A percentile compares a stretch with the other conserved stretches of the same genome.
These are phyloP conservation scores for Elaeis oleifera DNA, from an alignment of 202 grass and related monocot genomes.

Conservation along the genomic window DNA sequence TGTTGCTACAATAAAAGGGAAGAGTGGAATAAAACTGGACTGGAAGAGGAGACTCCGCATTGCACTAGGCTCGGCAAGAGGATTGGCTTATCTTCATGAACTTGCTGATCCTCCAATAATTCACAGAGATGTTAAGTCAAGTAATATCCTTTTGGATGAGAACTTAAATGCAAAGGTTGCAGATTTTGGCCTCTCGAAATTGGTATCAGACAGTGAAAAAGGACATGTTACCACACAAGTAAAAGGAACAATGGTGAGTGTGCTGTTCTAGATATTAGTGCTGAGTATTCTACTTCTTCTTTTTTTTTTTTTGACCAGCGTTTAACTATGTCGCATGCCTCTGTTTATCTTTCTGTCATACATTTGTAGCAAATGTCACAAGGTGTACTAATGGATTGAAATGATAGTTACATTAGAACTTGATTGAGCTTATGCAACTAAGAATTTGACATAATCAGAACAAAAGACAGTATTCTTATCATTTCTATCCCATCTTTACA, in stretches of 20 bases:
- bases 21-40: constrained; percentile 50
- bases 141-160: constrained; percentile 64
- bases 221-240: constrained; percentile 49
- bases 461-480: too few relatives aligned
- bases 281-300: too few relatives aligned
- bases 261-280: background rate
- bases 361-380: too few relatives aligned
- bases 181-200: constrained; percentile 70
- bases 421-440: too few relatives aligned
- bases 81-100: constrained; percentile 81
- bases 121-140: constrained; percentile 80
- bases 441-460: too few relatives aligned
- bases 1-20: constrained; percentile 25
- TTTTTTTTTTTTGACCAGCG: background rate
- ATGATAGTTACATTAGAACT: too few relatives aligned
- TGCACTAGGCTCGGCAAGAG: constrained; percentile 63
- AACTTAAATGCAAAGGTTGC: constrained; percentile 68
- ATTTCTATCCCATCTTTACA: constrained; percentile 4
- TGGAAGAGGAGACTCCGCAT: constrained; percentile 58
- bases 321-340: too few relatives aligned
- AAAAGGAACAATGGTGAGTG: constrained; percentile 62
- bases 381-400: too few relatives aligned
- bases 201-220: constrained; percentile 61
- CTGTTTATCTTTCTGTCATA: too few relatives aligned
- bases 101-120: constrained; percentile 86